A percentile compares a stretch with the other conserved stretches of the same genome.
Conservation (phyloP, 129 eudicot genomes). For the Chrysanthemum lavandulifolium region DNA sequence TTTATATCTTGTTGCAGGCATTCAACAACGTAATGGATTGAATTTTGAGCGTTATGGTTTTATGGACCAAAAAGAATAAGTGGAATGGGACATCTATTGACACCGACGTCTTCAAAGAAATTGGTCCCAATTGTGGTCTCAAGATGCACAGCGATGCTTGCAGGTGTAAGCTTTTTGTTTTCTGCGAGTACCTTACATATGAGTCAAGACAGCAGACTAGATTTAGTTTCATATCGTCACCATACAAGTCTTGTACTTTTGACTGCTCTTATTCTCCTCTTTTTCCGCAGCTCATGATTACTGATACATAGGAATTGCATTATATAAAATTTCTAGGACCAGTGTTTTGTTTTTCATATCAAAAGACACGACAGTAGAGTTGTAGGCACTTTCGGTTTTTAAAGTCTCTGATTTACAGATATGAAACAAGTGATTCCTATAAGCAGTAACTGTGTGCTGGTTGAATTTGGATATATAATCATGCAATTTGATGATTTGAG, state of each 20-base stretch:
- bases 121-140: constrained; percentile 40
- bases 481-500: not conserved
- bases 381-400: not conserved
- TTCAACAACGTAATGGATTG: constrained; percentile 15
- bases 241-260: constrained; percentile 30
- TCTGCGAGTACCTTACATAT: constrained; percentile 21
- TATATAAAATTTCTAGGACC: constrained; percentile 12
- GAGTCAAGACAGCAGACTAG: constrained; percentile 1
- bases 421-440: not conserved
- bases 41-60: constrained; percentile 25
- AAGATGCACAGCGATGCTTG: constrained; percentile 24
- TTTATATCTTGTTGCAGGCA: constrained; percentile 37
- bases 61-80: constrained; percentile 26
- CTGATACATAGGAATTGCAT: constrained; percentile 14
- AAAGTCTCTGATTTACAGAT: constrained; percentile 2
- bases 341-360: not conserved
- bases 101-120: constrained; percentile 28
- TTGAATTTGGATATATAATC: constrained; percentile 6
- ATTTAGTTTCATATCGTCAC: constrained; percentile 24
- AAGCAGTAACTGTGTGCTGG: not conserved
- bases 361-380: not conserved
- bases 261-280: constrained; percentile 28
- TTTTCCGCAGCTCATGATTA: constrained; percentile 33
- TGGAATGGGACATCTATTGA: constrained; percentile 39
- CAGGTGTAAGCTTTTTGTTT: constrained; percentile 27